Evolutionary conservation across 805 yeast species (phyloP).

Genomic region (Ogataea wickerhamii): DNA sequence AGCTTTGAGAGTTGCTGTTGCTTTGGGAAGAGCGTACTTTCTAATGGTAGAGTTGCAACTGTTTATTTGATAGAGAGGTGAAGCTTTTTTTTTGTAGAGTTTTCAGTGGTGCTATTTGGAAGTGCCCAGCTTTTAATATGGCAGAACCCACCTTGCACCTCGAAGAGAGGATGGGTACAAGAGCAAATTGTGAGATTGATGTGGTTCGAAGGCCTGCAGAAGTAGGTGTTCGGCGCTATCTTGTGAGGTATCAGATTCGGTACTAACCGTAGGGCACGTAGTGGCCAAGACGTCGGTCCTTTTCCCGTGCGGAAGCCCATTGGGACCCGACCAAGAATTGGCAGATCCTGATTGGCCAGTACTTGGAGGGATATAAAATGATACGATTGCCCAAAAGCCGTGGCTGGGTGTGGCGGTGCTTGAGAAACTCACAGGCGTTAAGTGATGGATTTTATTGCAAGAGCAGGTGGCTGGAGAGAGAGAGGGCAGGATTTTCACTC

Average conservation of each 20-base stretch:
- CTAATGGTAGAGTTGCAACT: background rate
- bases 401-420: background rate
- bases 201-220: too few relatives aligned
- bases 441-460: too few relatives aligned
- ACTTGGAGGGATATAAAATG: background rate
- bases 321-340: too few relatives aligned
- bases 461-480: background rate
- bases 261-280: too few relatives aligned
- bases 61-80: background rate
- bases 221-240: too few relatives aligned
- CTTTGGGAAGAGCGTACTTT: too few relatives aligned
- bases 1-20: background rate
- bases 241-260: too few relatives aligned
- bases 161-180: too few relatives aligned
- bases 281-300: too few relatives aligned
- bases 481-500: background rate
- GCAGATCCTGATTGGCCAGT: background rate
- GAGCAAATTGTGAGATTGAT: too few relatives aligned
- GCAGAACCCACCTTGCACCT: too few relatives aligned
- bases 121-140: background rate
- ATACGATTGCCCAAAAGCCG: background rate
- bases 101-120: conserved; percentile 1
- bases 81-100: background rate
- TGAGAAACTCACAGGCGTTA: background rate
- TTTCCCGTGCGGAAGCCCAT: too few relatives aligned